Base-by-base conservation (phyloP, 2,329 filamentous ascomycete species). In the Pestalotiopsis fici region DNA sequence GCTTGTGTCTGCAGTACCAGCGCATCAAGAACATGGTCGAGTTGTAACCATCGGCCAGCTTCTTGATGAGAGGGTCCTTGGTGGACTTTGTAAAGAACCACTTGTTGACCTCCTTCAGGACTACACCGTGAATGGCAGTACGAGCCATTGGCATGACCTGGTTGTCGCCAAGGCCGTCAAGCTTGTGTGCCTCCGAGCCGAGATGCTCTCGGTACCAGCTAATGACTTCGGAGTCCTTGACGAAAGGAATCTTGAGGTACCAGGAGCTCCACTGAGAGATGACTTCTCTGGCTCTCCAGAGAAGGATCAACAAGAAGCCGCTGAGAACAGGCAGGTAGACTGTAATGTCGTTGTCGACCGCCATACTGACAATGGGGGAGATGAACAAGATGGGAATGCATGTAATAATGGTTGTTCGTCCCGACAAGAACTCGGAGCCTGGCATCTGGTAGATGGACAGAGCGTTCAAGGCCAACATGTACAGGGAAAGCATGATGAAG, bases 311-410 rank as follows among this genome's bases (percentile, higher is more conserved):
- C 60, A 63, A 50, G 37, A 63, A 63, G 15, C 28, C 23, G 23
- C 60, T 50, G 9, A 63, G 37, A n/a, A 63, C 60, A 7, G 60
- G 60, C 27, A 63, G 13, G 27, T 63, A 63, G 1, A 63, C 39
- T 2, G n/a, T 63, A 54, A 63, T 43, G 21, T 63, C 60, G 5
- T 63, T 27, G 0, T 63, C 37, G 12, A 23, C 21, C 4, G 21
- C 23, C 39, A 63, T 63, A 13, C 37, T 63, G 35, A 50, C 60
- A 23, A 63, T 63, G 2, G 60, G 60, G 6, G 60, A 63, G 37
- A 63, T 63, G 60, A 63, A 50, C 39, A 63, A 23, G 37, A 63
- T 63, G n/a, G 60, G 60, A 18, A 63, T 63, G 37, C 60, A 63
- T 15, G 60, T 63, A 23, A 63, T 63, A 15, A 63, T 63, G 21